Conservation (phyloP, 1,284 basidiomycete species). For the Ganoderma leucocontextum region DNA sequence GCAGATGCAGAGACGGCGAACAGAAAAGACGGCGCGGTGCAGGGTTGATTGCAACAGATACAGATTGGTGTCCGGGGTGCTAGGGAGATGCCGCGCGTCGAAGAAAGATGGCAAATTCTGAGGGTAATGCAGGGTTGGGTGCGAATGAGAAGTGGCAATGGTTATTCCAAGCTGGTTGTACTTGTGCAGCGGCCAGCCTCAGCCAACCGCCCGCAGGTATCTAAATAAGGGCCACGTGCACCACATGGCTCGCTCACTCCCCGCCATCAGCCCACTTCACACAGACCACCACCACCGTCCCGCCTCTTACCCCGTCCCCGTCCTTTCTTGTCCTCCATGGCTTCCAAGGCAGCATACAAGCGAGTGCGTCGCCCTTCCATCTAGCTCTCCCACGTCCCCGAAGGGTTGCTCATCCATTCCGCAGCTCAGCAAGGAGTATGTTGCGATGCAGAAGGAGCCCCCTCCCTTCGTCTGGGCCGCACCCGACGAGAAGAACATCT, state of each 20-base stretch:
- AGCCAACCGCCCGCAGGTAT: not conserved
- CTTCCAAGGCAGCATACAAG: constrained; percentile 85
- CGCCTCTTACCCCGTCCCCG: constrained; percentile 9
- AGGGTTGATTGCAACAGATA: not conserved
- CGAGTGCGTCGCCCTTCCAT: constrained; percentile 60
- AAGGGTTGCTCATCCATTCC: constrained; percentile 27
- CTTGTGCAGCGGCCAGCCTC: not conserved
- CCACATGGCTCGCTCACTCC: constrained; percentile 20
- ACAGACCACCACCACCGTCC: constrained; percentile 27
- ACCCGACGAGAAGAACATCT: constrained; percentile 96
- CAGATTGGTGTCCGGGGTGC: constrained; percentile 12
- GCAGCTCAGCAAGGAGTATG: constrained; percentile 89
- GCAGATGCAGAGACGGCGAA: not conserved
- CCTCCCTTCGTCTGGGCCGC: constrained; percentile 94
- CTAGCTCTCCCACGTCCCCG: constrained; percentile 8
- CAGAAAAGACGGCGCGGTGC: not conserved
- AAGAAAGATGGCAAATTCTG: not conserved
- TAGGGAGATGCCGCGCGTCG: not conserved
- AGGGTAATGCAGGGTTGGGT: constrained; percentile 1
- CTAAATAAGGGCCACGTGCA: constrained; percentile 29
- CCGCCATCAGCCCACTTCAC: constrained; percentile 25
- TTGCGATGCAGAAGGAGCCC: constrained; percentile 91
- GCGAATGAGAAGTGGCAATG: constrained; percentile 6
- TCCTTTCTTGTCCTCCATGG: constrained; percentile 55
- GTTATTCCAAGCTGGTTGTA: not conserved